Evolutionary conservation across 2,329 filamentous ascomycete genomes (phyloP).

Genomic region (Elsinoe batatas): DNA sequence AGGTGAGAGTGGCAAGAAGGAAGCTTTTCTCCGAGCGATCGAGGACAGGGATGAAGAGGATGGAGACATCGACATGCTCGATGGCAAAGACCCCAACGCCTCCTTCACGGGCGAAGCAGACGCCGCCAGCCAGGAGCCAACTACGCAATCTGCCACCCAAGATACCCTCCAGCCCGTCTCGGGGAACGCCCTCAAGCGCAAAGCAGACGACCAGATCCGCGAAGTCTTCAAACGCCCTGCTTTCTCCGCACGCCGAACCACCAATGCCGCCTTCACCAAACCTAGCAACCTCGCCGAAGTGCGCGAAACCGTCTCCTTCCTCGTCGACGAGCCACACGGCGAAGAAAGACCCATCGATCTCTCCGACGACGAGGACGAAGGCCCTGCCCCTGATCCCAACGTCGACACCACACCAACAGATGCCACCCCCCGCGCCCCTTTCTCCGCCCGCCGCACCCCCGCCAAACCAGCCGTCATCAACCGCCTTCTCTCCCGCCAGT

Average conservation of each 20-base stretch:
- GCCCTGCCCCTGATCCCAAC: conserved; percentile 31
- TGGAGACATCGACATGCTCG: conserved; percentile 66
- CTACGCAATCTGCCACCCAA: background rate
- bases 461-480: conserved; percentile 49
- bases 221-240: background rate
- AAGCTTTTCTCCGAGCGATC: conserved; percentile 81
- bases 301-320: conserved; percentile 69
- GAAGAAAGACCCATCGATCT: conserved; percentile 42
- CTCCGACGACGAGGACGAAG: conserved; percentile 32
- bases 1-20: conserved; percentile 72
- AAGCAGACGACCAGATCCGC: conserved; percentile 16
- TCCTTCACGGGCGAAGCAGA: background rate
- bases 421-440: conserved; percentile 29
- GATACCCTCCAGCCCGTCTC: conserved; percentile 9
- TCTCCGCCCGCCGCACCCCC: conserved; percentile 29
- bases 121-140: too few species aligned
- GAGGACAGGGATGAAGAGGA: conserved; percentile 63
- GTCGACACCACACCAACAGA: background rate
- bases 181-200: conserved; percentile 30
- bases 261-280: conserved; percentile 41
- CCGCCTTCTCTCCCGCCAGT: conserved; percentile 60
- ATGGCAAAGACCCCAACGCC: conserved; percentile 36
- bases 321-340: conserved; percentile 56
- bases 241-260: conserved; percentile 9
- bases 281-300: conserved; percentile 71